Evolutionary conservation across 2,329 filamentous ascomycete genomes (phyloP), one percentile per base, ranked within the genome.

Genomic region (Incumbomyces delicatus): DNA sequence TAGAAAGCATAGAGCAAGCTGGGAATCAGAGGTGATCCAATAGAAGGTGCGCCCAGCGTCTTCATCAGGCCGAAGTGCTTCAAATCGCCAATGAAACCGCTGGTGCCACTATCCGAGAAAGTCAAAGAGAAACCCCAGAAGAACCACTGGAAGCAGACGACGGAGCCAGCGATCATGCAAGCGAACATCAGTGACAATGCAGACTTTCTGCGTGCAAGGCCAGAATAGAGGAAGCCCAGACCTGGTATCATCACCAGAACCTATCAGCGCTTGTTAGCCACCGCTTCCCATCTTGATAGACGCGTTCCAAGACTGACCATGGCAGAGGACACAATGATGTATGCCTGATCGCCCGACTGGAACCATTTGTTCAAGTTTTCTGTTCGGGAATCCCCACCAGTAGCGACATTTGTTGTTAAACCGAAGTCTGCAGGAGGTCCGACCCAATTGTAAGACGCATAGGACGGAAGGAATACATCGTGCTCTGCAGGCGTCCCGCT

Each of bases 81-180:
- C 47, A 98, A 70, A 64, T 96, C 80, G 46, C 92, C 92, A 61
- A 98, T 96, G 70, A 85, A 96, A 44, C 86, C 84, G 69, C 86
- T 95, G 56, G 78, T 87, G 3, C 83, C 85, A 12, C 80, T 80
- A 36, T 77, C 74, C 61, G 85, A 92, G 69, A 96, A 95, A 44
- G 90, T 89, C 51, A 98, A 75, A 12, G 90, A 95, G 68, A 95
- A 98, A 32, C 92, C 92, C 90, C 92, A 96, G 67, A 98, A 95
- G 63, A 95, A 96, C 92, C 92, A 98, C 71, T 98, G 92, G 73
- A 98, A 95, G 47, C 86, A 84, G 64, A 95, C 76, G 62, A 96
- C 81, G 40, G 86, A 89, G 63, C 85, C 85, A 39, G 88, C 92
- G 65, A 85, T 90, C 86, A 98, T 94, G 70, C 85, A 88, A 12